Evolutionary conservation across 257 asterid species (phyloP).

Genomic region (Solanum chiquidenum): DNA sequence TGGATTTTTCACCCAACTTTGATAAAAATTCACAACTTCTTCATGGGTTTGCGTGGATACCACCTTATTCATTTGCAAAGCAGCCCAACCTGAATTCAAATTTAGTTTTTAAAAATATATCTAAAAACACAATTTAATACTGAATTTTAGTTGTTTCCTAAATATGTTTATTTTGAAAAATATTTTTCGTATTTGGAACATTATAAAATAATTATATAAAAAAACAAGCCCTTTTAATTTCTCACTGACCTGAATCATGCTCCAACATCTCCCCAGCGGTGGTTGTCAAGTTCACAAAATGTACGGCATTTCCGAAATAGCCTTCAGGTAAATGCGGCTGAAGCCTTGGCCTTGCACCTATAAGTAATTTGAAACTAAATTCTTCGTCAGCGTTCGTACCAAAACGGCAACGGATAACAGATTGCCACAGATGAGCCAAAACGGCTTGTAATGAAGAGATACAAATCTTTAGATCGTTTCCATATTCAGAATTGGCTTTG

Average conservation of each 20-base stretch:
- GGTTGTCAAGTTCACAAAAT: neutral
- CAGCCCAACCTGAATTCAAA: slow-evolving; percentile 12
- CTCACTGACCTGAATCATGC: neutral
- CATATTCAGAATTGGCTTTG: neutral
- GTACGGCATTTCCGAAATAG: slow-evolving; percentile 28
- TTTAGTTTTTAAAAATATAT: no score
- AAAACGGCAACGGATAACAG: neutral
- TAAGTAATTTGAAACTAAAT: neutral
- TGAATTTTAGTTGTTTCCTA: no score
- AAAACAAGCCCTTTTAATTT: neutral
- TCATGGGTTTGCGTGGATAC: slow-evolving; percentile 12
- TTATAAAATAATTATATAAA: no score
- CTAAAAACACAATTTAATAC: no score
- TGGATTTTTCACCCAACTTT: slow-evolving; percentile 23
- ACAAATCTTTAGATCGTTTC: neutral
- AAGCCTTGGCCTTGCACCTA: slow-evolving; percentile 28
- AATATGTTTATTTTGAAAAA: no score
- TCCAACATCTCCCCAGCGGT: neutral
- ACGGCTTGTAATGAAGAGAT: slow-evolving; percentile 41
- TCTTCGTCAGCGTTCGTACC: neutral
- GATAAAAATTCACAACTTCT: neutral
- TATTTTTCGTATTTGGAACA: no score
- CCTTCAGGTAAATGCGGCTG: slow-evolving; percentile 19
- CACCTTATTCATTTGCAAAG: slow-evolving; percentile 12
- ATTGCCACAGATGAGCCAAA: slow-evolving; percentile 28